A percentile compares a stretch with the other conserved stretches of the same genome.
phyloP scores from a whole-genome alignment of 441 rosid genomes.

The Eugenia klotzschiana region DNA sequence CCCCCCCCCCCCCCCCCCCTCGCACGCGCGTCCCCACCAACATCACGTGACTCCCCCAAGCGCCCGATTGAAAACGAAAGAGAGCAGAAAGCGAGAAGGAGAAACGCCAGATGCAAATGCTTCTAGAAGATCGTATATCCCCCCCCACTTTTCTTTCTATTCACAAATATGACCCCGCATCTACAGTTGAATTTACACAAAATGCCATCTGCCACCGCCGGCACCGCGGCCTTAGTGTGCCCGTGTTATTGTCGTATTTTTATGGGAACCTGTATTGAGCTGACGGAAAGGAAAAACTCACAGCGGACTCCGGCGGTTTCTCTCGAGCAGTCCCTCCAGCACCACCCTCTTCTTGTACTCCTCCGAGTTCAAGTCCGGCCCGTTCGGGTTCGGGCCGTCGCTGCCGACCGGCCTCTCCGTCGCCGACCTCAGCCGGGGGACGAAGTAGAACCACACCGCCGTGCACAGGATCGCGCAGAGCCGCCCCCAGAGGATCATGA shows the following conservation, averaged over 20 bases:
- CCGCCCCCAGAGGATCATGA: conserved; percentile 55
- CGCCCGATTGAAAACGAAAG: neutral
- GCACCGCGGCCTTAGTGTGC: neutral
- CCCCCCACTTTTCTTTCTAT: neutral
- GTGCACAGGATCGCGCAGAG: conserved; percentile 66
- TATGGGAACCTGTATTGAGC: neutral
- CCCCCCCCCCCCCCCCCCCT: neutral
- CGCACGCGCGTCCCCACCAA: neutral
- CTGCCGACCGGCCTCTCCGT: neutral
- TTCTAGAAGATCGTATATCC: neutral
- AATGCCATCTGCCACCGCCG: neutral
- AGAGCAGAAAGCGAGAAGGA: neutral
- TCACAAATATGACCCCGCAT: neutral
- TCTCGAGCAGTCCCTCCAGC: conserved; percentile 55
- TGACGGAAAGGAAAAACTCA: neutral
- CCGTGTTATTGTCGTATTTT: neutral
- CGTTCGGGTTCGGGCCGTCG: neutral
- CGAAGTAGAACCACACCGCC: conserved; percentile 49
- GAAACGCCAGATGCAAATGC: neutral
- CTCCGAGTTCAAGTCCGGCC: conserved; percentile 20
- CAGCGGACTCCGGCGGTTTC: conserved; percentile 12
- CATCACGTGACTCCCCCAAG: neutral
- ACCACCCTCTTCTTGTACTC: conserved; percentile 51
- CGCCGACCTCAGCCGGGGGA: conserved; percentile 15
- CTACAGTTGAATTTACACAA: conserved; percentile 1